Conservation (phyloP, 129 eudicot species). For the Glebionis coronaria region DNA sequence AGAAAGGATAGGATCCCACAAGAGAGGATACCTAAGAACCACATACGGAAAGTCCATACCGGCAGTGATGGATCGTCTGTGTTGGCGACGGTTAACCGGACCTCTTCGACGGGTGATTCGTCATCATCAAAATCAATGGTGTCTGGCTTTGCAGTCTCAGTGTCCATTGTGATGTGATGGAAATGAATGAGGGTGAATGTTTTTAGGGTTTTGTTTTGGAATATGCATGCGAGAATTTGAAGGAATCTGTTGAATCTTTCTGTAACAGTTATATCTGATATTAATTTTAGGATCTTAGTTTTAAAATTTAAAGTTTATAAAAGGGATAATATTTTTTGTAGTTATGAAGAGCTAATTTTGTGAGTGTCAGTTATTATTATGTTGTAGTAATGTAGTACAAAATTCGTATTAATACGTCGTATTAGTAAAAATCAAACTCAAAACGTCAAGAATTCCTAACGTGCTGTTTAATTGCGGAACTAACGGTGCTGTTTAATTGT, state of each 20-base stretch:
- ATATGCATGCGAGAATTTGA: not conserved
- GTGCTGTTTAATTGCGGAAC: no score
- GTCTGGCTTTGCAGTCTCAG: conserved; percentile 18
- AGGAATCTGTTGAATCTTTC: conserved; percentile 4
- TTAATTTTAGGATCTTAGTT: not conserved
- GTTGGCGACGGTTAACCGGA: conserved; percentile 36
- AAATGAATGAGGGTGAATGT: not conserved
- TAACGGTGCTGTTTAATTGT: no score
- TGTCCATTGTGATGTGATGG: conserved; percentile 5
- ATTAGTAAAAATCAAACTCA: no score
- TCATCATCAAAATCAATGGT: conserved; percentile 23
- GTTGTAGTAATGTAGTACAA: no score
- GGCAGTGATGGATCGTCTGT: conserved; percentile 40
- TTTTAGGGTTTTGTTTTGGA: conserved; percentile 5
- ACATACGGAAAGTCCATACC: conserved; percentile 75
- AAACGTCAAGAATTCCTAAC: no score
- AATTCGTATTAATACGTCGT: no score
- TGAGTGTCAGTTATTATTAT: no score
- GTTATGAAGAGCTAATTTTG: no score
- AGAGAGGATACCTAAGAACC: conserved; percentile 52
- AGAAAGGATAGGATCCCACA: conserved; percentile 48
- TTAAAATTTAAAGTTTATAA: not conserved
- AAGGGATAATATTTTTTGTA: no score
- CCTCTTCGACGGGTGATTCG: conserved; percentile 38
- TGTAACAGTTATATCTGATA: not conserved